Percentiles rank a stretch among this genome's conserved stretches.
phyloP scores from a whole-genome alignment of 331 rosid genomes.

The Acacia concinna region DNA sequence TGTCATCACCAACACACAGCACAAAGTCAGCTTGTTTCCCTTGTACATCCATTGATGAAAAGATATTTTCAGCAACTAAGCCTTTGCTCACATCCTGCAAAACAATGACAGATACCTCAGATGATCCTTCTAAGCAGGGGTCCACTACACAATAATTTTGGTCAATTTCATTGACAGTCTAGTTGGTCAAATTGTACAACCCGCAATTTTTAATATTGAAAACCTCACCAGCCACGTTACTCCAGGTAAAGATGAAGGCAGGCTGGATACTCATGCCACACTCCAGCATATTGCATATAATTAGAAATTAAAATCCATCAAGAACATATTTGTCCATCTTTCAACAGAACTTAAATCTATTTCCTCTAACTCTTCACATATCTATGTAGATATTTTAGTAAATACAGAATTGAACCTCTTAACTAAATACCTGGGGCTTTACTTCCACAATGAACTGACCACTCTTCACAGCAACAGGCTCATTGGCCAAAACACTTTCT shows the following conservation, averaged over 20 bases:
- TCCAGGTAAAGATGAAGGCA: background rate
- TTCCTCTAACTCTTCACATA: background rate
- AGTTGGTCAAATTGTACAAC: background rate
- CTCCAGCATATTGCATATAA: background rate
- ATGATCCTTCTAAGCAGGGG: background rate
- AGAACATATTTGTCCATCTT: background rate
- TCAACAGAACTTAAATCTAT: background rate
- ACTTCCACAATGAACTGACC: slow-evolving; percentile 61
- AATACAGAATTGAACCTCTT: background rate
- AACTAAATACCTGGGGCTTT: slow-evolving; percentile 56
- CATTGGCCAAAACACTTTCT: slow-evolving; percentile 64
- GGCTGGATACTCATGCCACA: background rate
- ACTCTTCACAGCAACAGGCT: slow-evolving; percentile 61
- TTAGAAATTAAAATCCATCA: background rate
- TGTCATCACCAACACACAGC: slow-evolving; percentile 63
- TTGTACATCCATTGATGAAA: slow-evolving; percentile 50
- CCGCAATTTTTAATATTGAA: background rate
- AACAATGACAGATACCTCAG: background rate
- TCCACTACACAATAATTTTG: background rate
- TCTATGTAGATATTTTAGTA: background rate
- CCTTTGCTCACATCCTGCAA: slow-evolving; percentile 68
- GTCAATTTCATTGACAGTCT: background rate
- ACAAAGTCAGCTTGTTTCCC: slow-evolving; percentile 63
- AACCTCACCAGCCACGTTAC: background rate
- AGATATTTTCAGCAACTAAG: slow-evolving; percentile 56